phyloP scores from a whole-genome alignment of 768 basidiomycete species.

The Podaxis sp. region DNA sequence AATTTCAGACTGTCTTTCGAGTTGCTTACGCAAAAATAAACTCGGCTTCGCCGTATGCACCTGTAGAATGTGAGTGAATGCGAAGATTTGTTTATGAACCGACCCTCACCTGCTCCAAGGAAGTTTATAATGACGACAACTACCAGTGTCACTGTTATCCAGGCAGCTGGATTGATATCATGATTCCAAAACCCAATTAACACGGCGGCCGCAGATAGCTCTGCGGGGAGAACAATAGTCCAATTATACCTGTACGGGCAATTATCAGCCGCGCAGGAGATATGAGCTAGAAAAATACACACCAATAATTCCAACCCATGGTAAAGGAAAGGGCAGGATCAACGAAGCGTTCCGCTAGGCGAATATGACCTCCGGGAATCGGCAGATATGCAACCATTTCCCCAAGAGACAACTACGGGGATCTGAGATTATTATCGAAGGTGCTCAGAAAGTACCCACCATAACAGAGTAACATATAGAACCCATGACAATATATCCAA shows the following conservation, averaged over 20 bases:
- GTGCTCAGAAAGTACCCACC: constrained; percentile 30
- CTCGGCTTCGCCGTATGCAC: constrained; percentile 80
- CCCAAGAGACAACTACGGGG: constrained; percentile 53
- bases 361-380: constrained; percentile 77
- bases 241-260: constrained; percentile 44
- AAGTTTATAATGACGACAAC: constrained; percentile 76
- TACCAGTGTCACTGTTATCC: constrained; percentile 74
- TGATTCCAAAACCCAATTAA: constrained; percentile 72
- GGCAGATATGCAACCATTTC: constrained; percentile 80
- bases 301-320: constrained; percentile 53
- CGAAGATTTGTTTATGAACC: background rate
- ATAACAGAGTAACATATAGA: constrained; percentile 69
- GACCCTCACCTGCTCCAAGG: constrained; percentile 53
- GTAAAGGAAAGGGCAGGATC: constrained; percentile 66
- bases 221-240: constrained; percentile 66
- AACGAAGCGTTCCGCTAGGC: constrained; percentile 77
- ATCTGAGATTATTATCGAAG: background rate
- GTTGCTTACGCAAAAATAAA: constrained; percentile 73
- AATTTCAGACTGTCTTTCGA: background rate
- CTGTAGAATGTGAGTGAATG: constrained; percentile 18
- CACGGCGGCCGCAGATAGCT: constrained; percentile 71
- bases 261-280: constrained; percentile 24
- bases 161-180: constrained; percentile 59
- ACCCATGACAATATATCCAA: constrained; percentile 67
- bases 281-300: background rate